These are phyloP conservation scores for Colletotrichum viniferum DNA, from an alignment of 2,329 filamentous ascomycete species.

Conservation along the genomic window DNA sequence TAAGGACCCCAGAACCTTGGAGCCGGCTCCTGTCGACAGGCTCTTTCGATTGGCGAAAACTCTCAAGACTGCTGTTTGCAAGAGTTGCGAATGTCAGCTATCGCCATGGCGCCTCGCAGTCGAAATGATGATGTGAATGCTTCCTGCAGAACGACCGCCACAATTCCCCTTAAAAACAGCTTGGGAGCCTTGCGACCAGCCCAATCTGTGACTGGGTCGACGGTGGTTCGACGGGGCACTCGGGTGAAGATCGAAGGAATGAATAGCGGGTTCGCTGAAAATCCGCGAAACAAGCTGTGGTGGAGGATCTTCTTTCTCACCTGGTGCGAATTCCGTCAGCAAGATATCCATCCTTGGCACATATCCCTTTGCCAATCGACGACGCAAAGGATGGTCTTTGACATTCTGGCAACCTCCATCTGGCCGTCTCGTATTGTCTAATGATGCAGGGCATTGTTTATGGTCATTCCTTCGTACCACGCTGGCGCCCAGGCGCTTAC, in stretches of 20 bases:
- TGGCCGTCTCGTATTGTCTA: neutral
- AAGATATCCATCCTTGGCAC: neutral
- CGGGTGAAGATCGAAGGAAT: neutral
- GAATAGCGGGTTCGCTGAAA: neutral
- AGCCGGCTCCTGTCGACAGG: neutral
- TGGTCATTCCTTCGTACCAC: neutral
- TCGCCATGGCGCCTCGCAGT: neutral
- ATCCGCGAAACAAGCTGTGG: neutral
- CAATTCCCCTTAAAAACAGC: neutral
- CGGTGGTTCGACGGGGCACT: neutral
- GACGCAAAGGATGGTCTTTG: neutral
- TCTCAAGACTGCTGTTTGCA: neutral
- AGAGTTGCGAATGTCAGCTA: neutral
- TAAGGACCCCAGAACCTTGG: conserved; percentile 10
- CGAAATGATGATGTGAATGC: neutral
- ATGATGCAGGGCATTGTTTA: neutral
- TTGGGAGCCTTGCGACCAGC: neutral
- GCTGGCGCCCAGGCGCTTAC: neutral
- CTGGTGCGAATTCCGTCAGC: neutral
- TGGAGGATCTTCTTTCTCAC: neutral
- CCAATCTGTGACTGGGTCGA: neutral
- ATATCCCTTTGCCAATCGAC: neutral
- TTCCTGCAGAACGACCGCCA: neutral
- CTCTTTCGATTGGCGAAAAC: neutral
- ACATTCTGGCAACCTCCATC: neutral